phyloP scores from a whole-genome alignment of 177 flowering plant genomes.

The Tripterygium wilfordii region DNA sequence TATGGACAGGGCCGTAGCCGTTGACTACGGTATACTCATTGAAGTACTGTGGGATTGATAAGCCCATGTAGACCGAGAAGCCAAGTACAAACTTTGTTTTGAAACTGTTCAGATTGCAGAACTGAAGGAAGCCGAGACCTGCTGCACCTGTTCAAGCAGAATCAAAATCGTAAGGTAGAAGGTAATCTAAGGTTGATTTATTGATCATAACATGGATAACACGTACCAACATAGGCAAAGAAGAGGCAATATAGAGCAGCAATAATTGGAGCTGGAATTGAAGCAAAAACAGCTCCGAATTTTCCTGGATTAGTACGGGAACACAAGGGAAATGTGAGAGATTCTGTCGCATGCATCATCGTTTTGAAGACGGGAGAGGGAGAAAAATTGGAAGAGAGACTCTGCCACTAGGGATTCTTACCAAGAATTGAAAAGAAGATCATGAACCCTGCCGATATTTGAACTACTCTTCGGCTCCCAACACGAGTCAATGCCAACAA shows the following conservation, averaged over 20 bases:
- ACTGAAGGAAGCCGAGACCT: slow-evolving; percentile 65
- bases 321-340: background rate
- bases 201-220: background rate
- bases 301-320: slow-evolving; percentile 35
- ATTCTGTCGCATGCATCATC: too few species aligned
- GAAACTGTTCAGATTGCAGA: slow-evolving; percentile 73
- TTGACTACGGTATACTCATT: slow-evolving; percentile 49
- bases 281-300: slow-evolving; percentile 79
- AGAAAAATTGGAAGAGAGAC: background rate
- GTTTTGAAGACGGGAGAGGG: too few species aligned
- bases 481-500: slow-evolving; percentile 61
- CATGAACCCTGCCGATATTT: slow-evolving; percentile 71
- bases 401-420: slow-evolving; percentile 10
- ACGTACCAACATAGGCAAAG: slow-evolving; percentile 77
- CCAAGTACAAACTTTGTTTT: slow-evolving; percentile 56
- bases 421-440: slow-evolving; percentile 71
- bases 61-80: slow-evolving; percentile 67
- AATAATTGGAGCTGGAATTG: slow-evolving; percentile 64
- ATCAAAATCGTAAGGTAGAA: background rate
- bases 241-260: slow-evolving; percentile 67
- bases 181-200: background rate
- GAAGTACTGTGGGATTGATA: slow-evolving; percentile 71
- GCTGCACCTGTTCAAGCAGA: slow-evolving; percentile 36
- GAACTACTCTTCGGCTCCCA: slow-evolving; percentile 71
- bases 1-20: slow-evolving; percentile 63